Evolutionary conservation across 2,329 filamentous ascomycete genomes (phyloP).

Genomic region (Claviceps digitariae): DNA sequence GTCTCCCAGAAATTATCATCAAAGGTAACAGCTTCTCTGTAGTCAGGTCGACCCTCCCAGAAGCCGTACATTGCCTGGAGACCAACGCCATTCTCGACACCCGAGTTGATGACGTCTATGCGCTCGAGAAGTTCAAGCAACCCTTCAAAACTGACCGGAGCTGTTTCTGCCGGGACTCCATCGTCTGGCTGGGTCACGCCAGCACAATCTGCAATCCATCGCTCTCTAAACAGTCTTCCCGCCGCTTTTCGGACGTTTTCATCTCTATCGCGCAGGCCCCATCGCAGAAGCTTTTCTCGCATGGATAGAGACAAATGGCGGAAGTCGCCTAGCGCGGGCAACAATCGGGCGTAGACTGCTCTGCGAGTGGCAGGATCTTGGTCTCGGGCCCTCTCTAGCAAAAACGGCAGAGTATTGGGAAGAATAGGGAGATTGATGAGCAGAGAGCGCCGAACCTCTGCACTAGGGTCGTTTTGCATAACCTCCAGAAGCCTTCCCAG

Average conservation of each 20-base stretch:
- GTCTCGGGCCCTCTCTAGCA: conserved; percentile 84
- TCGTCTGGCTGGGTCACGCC: conserved; percentile 47
- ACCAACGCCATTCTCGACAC: conserved; percentile 78
- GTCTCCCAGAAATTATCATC: conserved; percentile 69
- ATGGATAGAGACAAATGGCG: conserved; percentile 84
- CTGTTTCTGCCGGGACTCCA: conserved; percentile 40
- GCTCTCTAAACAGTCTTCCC: conserved; percentile 76
- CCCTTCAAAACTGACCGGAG: conserved; percentile 62
- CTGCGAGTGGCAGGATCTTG: conserved; percentile 72
- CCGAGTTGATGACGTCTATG: conserved; percentile 85
- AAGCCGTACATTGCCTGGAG: conserved; percentile 92
- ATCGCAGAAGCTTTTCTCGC: conserved; percentile 87
- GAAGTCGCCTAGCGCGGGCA: conserved; percentile 87
- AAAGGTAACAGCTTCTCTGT: conserved; percentile 58
- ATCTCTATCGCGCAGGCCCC: conserved; percentile 88
- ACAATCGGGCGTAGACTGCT: conserved; percentile 71
- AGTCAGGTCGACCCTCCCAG: conserved; percentile 84
- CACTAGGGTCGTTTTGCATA: conserved; percentile 85
- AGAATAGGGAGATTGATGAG: conserved; percentile 83
- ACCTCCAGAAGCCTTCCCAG: conserved; percentile 76
- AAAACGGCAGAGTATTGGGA: conserved; percentile 67
- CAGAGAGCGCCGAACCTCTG: conserved; percentile 79
- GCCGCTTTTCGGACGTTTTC: conserved; percentile 89
- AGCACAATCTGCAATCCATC: conserved; percentile 96
- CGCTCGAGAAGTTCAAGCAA: conserved; percentile 83